A percentile compares a stretch with the other conserved stretches of the same genome.
Evolutionary conservation across 106 monocot genomes (phyloP).

Genomic region (Dendrobium officinale): DNA sequence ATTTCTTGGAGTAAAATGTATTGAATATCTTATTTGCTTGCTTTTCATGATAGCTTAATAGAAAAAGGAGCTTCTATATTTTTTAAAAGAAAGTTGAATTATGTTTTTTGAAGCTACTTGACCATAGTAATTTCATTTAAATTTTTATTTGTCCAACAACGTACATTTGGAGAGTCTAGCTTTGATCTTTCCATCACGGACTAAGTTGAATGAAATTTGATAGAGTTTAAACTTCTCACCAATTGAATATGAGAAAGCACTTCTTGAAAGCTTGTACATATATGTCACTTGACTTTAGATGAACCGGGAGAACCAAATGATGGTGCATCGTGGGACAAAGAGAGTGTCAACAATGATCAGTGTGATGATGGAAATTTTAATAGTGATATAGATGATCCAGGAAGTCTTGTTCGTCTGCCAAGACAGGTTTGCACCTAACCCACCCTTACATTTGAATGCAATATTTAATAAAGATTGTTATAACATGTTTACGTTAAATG

Average conservation of each 20-base stretch:
- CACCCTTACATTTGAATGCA: neutral
- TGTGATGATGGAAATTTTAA: slow-evolving; percentile 29
- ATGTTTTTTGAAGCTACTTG: neutral
- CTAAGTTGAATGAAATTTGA: neutral
- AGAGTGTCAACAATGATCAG: slow-evolving; percentile 24
- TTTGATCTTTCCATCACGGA: neutral
- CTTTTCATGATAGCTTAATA: neutral
- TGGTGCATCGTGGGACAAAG: slow-evolving; percentile 34
- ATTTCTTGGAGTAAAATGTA: neutral
- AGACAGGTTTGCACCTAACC: slow-evolving; percentile 13
- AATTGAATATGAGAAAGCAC: neutral
- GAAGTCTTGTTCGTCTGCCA: slow-evolving; percentile 14
- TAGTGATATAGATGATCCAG: slow-evolving; percentile 31
- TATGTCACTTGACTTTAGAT: slow-evolving; percentile 16
- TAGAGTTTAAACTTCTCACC: neutral
- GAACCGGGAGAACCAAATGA: slow-evolving; percentile 13
- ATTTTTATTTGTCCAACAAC: neutral
- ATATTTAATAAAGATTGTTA: too few species aligned
- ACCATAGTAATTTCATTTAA: neutral
- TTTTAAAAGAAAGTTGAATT: neutral
- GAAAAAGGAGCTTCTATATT: neutral
- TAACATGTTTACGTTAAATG: too few species aligned
- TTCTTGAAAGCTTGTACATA: neutral
- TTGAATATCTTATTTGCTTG: neutral
- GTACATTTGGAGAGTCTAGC: neutral